Base-by-base conservation (phyloP, 345 rosid species). In the Sapria himalayana region DNA sequence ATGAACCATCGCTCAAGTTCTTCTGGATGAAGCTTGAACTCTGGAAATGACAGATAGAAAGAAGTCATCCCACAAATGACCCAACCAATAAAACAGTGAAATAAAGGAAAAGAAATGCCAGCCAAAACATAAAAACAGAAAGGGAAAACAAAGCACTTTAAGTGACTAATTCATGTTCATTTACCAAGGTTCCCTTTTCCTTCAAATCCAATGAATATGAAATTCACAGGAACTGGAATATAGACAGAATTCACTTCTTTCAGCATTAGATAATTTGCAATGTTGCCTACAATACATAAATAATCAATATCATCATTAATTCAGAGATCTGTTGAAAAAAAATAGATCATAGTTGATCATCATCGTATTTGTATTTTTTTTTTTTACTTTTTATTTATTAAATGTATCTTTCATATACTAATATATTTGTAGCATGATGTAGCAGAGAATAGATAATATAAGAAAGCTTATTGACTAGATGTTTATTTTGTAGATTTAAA, bases 131-230 rank as follows among this genome's bases (percentile, higher is more conserved):
- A 16, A 4, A 29, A 33, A 15, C 18, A 25, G 14, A 24, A 39
- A 50, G 19, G 19, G 20, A 15, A 12, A 48, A 17, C 19, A 49
- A 56, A 39, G 29, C n/a, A n/a, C n/a, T n/a, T n/a, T n/a, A n/a
- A n/a, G n/a, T n/a, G n/a, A n/a, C n/a, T n/a, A n/a, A n/a, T n/a
- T n/a, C n/a, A n/a, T n/a, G n/a, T n/a, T 40, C 25, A 3, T 4
- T 39, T 54, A 89, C 98, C 98, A 67, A 74, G 85, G 65, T 84
- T 89, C 57, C 98, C 98, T 52, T 73, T 73, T 22, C 98, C 95
- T 42, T 89, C 93, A 66, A 89, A 89, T 40, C 98, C 98, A 29
- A 89, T 59, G 54, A 89, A 82, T 51, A 89, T 79, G 60, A 79
- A 89, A 69, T 89, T 84, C 29, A 89, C 84, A 5, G 99, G 95